Conservation (phyloP, 306 rosid genomes). For the Cucumis cinereus region DNA sequence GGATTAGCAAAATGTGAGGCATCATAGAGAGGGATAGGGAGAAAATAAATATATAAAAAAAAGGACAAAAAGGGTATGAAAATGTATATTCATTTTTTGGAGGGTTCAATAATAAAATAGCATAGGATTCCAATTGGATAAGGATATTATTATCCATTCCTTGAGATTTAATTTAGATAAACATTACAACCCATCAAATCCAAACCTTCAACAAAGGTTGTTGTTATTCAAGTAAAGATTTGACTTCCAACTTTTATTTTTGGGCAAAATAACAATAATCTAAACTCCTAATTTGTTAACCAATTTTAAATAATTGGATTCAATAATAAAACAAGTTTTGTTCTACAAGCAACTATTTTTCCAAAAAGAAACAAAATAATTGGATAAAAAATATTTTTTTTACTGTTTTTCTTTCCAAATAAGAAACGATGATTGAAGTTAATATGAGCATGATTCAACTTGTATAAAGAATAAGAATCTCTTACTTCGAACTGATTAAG, state of each 20-base stretch:
- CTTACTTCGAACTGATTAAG: too few relatives aligned
- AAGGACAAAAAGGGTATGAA: not conserved
- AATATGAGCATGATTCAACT: too few relatives aligned
- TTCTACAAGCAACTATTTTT: not conserved
- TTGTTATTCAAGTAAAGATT: not conserved
- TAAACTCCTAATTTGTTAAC: not conserved
- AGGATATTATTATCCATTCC: not conserved
- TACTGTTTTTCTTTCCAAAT: not conserved
- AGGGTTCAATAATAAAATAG: not conserved
- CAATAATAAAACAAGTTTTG: not conserved
- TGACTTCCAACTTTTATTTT: not conserved
- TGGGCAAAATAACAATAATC: not conserved
- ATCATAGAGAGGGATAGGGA: too few relatives aligned
- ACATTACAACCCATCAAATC: not conserved
- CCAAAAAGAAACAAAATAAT: not conserved
- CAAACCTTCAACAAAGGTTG: not conserved
- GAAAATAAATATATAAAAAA: not conserved
- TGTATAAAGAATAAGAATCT: too few relatives aligned
- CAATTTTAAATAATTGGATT: not conserved
- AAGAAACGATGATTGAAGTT: not conserved
- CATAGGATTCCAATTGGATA: conserved; percentile 7
- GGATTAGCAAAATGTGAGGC: too few relatives aligned
- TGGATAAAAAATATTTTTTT: not conserved
- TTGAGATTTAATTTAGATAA: not conserved
- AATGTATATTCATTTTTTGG: not conserved